Base-by-base conservation (phyloP, 75 land plant genomes). In the Cupressus sempervirens region DNA sequence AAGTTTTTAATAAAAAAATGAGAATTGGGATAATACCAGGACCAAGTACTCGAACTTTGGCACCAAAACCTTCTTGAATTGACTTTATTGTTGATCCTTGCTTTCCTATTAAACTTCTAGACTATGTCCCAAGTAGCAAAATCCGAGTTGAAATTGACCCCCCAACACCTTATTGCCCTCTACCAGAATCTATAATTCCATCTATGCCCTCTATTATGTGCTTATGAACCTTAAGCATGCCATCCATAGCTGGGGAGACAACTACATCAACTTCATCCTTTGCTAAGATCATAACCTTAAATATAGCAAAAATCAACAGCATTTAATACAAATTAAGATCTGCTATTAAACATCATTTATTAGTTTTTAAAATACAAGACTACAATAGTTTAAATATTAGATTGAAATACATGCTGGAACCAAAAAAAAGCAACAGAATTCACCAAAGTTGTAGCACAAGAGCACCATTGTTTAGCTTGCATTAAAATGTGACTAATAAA, bases 201-300 rank as follows among this genome's bases (percentile, higher is more conserved):
- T 85, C 85, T 9, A 30, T 34, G 18, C 87, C 87, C 32, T 85
- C 87, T 38, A 83, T 72, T 86, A 84, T 50, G 8, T 87, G 87
- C 29, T 68, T 84, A 75, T 97, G 98, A 84, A 96, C 95, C 85
- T 87, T 88, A 30, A 97, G 86, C 35, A 97, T 89, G 23, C 96
- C 99, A 90, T 97, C 95, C 86, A 97, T 87, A 32, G 99, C 98
- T 52, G 99, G 94, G n/a, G 99, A 92, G 67, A 92, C 81, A 50
- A 93, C 53, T 65, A 90, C 86, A 81, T 97, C 99, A 32, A 91
- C 95, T 50, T 97, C 99, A 43, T 97, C 98, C 91, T 92, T 97
- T 81, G 96, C 96, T 76, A 96, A 93, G 50, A 97, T 88, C 93
- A 97, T 92, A n/a, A n/a, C n/a, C n/a, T n/a, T n/a, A n/a, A n/a